Base-by-base conservation (phyloP, 108 stramenopile genomes). In the Discostella pseudostelligera region DNA sequence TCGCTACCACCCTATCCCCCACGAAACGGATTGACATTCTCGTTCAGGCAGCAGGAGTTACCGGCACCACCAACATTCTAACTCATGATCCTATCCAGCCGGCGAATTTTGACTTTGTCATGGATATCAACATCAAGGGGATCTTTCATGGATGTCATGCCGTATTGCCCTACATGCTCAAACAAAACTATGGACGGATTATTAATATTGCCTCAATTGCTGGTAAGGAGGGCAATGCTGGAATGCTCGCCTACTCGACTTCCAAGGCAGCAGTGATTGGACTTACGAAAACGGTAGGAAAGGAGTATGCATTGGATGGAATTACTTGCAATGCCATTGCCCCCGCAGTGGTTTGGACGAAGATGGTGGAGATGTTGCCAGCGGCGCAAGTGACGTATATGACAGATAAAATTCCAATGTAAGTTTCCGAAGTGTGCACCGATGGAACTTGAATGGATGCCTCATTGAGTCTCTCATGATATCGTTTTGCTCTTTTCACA, bases 181-280 rank as follows among this genome's bases (percentile, higher is more conserved):
- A 76, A 63, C 84, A 84, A 46, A 68, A 69, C 10, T 85, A 79
- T 56, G 87, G 87, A 13, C 47, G 87, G 21, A 83, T 88, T 46
- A 66, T 86, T 40, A 88, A 88, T 39, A 88, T 88, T 56, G 80
- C 87, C 12, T 81, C 80, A 20, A 85, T 85, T 28, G 80, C 82
- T 8, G 84, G 84, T 24, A 85, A 85, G 65, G 84, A 85, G 43
- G 84, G 84, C 10, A 85, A 85, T 39, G 84, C 84, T 3, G 81
- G 84, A 40, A 85, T 85, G 84, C 67, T 82, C 10, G 84, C 84
- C 26, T 87, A 87, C 58, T 66, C 67, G 14, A 72, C 84, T 2
- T 70, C 83, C 51, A 90, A 90, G 72, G 83, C 84, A 3, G 89
- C 84, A 10, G 84, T 90, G 8, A 84, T 90, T 58, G 87, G 85